phyloP scores from a whole-genome alignment of 352 stramenopile genomes.

The Globisporangium perplexum region DNA sequence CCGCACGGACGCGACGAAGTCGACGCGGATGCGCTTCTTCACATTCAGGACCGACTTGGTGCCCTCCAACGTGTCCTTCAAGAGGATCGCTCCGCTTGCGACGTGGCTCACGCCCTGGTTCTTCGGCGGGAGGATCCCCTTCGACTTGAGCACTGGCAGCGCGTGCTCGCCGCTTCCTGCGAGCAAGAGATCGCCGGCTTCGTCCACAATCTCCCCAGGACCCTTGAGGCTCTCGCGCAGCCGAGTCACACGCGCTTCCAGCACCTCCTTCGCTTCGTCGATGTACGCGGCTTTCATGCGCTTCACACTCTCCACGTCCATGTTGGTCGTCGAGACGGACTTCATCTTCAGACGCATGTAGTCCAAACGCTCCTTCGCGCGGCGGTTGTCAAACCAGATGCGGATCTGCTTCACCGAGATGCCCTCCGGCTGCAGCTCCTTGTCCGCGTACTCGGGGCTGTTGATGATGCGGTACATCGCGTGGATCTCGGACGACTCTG shows the following conservation, averaged over 20 bases:
- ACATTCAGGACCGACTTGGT: constrained; percentile 23
- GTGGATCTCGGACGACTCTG: constrained; percentile 81
- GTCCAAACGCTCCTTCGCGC: constrained; percentile 78
- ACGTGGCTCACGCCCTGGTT: constrained; percentile 1
- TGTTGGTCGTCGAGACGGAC: constrained; percentile 75
- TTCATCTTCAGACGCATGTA: constrained; percentile 91
- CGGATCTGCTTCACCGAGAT: constrained; percentile 87
- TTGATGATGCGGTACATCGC: constrained; percentile 90
- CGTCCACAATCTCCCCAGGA: constrained; percentile 69
- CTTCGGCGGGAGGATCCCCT: constrained; percentile 30
- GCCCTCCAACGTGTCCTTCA: constrained; percentile 10
- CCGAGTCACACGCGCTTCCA: constrained; percentile 74
- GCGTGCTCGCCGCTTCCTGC: constrained; percentile 31
- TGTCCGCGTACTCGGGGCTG: constrained; percentile 72
- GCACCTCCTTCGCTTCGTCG: constrained; percentile 84
- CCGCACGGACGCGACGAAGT: constrained; percentile 80
- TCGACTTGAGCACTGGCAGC: constrained; percentile 33
- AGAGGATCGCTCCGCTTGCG: not conserved
- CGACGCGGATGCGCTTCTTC: constrained; percentile 84
- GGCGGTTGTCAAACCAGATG: constrained; percentile 87
- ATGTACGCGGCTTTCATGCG: constrained; percentile 87
- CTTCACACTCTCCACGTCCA: constrained; percentile 82
- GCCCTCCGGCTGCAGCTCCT: constrained; percentile 78
- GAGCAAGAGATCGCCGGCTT: constrained; percentile 67
- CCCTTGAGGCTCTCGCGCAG: constrained; percentile 73